These are phyloP conservation scores for Eustoma russellianum DNA, from an alignment of 257 asterid genomes.

Conservation along the genomic window DNA sequence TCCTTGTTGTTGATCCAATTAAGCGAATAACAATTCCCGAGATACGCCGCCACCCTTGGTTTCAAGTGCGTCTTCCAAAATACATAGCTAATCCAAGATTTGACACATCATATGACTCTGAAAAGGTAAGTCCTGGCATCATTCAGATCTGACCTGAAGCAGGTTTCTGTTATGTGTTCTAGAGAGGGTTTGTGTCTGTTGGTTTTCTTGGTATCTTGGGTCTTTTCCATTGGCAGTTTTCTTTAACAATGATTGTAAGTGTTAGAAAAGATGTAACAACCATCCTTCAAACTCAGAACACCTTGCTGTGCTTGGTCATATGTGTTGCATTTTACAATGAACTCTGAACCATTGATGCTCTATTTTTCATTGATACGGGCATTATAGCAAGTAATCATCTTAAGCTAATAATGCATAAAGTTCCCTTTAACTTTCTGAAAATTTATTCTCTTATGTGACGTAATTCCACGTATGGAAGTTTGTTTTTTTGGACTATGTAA, in stretches of 20 bases:
- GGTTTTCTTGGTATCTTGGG: too few relatives aligned
- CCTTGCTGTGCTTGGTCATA: too few relatives aligned
- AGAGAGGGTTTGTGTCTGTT: too few relatives aligned
- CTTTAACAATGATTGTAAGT: too few relatives aligned
- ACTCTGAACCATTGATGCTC: too few relatives aligned
- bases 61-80: slow-evolving; percentile 30
- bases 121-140: slow-evolving; percentile 18
- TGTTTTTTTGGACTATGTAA: slow-evolving; percentile 7
- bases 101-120: slow-evolving; percentile 13
- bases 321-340: too few relatives aligned
- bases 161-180: too few relatives aligned
- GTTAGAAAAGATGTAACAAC: too few relatives aligned
- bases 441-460: too few relatives aligned
- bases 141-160: not conserved
- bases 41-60: slow-evolving; percentile 56
- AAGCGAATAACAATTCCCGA: slow-evolving; percentile 55
- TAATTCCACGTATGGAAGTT: too few relatives aligned
- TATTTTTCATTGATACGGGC: not conserved
- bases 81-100: slow-evolving; percentile 36
- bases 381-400: not conserved
- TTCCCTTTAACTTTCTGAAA: not conserved
- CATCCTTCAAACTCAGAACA: too few relatives aligned
- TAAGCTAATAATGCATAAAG: not conserved
- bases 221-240: too few relatives aligned
- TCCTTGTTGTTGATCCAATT: slow-evolving; percentile 55